phyloP scores from a whole-genome alignment of 257 asterid species.

The Pogostemon cablin region DNA sequence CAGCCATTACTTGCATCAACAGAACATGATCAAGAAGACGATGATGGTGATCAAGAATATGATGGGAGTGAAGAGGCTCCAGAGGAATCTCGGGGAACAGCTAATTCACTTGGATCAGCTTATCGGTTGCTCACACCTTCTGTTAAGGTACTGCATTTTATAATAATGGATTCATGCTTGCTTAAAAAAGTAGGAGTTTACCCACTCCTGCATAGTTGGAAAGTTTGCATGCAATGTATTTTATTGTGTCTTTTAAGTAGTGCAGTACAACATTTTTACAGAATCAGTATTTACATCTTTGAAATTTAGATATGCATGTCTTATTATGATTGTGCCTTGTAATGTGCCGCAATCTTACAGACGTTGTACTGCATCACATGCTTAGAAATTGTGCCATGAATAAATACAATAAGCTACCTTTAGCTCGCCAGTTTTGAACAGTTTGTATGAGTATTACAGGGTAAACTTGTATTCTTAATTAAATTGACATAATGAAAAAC shows the following conservation, averaged over 20 bases:
- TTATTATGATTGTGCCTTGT: neutral
- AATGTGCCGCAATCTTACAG: neutral
- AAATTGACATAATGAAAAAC: too few relatives aligned
- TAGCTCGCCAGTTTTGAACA: too few relatives aligned
- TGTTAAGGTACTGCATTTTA: conserved; percentile 67
- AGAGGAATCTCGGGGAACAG: conserved; percentile 81
- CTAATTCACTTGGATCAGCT: conserved; percentile 78
- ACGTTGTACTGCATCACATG: neutral
- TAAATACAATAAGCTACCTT: too few relatives aligned
- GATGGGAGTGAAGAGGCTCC: conserved; percentile 86
- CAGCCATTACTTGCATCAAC: conserved; percentile 71
- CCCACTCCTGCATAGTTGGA: conserved; percentile 3
- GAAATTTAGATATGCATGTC: neutral
- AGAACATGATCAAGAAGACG: conserved; percentile 52
- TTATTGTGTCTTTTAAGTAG: conserved; percentile 1
- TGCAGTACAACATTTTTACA: neutral
- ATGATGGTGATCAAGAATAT: conserved; percentile 68
- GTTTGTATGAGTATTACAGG: too few relatives aligned
- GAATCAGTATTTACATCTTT: neutral
- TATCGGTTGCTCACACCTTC: conserved; percentile 93
- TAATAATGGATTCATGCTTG: neutral
- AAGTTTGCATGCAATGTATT: neutral
- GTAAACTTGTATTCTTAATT: too few relatives aligned
- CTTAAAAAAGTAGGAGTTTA: conserved; percentile 11
- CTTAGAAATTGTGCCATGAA: too few relatives aligned